A percentile compares a stretch with the other conserved stretches of the same genome.
These are phyloP conservation scores for Coffea eugenioides DNA, from an alignment of 257 asterid genomes.

Conservation along the genomic window DNA sequence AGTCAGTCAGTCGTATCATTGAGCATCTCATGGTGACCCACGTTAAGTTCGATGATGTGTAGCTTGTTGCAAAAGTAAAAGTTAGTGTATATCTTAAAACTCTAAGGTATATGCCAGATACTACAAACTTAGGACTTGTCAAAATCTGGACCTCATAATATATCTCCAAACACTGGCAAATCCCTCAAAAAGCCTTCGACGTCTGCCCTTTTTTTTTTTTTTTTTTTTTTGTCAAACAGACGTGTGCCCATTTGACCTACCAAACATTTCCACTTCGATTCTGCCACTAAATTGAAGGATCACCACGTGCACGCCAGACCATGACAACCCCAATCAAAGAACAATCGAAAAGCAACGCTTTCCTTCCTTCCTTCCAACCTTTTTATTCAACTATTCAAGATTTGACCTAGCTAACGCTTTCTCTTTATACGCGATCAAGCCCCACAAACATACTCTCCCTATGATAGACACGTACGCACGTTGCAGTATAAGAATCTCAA, in stretches of 20 bases:
- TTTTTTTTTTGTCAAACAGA: too few relatives aligned
- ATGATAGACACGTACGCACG: background rate
- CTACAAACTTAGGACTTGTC: slow-evolving; percentile 15
- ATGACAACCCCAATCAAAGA: background rate
- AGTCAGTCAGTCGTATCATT: too few relatives aligned
- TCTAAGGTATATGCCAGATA: background rate
- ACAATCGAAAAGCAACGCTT: background rate
- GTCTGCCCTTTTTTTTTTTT: slow-evolving; percentile 15
- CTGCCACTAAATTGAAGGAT: background rate
- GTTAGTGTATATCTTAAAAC: background rate
- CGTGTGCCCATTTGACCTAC: slow-evolving; percentile 39
- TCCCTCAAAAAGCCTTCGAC: slow-evolving; percentile 16
- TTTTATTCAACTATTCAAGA: slow-evolving; percentile 6
- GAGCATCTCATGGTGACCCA: background rate
- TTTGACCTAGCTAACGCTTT: slow-evolving; percentile 20
- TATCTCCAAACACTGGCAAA: background rate
- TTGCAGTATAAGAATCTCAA: background rate
- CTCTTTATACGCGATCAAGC: too few relatives aligned
- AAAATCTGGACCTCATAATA: slow-evolving; percentile 24
- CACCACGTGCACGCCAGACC: slow-evolving; percentile 34
- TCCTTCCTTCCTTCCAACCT: background rate
- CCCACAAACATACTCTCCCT: background rate
- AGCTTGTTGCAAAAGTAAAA: background rate
- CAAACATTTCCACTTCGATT: slow-evolving; percentile 21
- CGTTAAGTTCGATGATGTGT: background rate